Evolutionary conservation across 1,139 yeast species (phyloP), one percentile per base, ranked within the genome.

Genomic region (Yamadazyma atmosphaerica): DNA sequence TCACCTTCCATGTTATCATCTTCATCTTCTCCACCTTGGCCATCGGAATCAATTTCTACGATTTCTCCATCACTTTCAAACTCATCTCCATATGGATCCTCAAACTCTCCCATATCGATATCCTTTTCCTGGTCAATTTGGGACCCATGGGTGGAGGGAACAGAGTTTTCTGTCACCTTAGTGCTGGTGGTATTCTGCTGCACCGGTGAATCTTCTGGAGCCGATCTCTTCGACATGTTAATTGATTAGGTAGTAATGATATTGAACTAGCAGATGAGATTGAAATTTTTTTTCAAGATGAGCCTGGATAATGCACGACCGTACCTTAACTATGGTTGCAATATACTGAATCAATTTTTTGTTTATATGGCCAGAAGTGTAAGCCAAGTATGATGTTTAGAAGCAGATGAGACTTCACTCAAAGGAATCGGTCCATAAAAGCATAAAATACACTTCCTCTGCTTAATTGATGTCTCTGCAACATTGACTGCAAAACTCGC

Each of bases 11-110:
- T 72, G 34, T 58, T 67, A 33, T 63, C 77, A 21, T 66, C 79
- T 15, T 78, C 86, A 22, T 67, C 79, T 16, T 78, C 86, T 19
- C 70, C 86, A 26, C 29, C 31, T 35, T 79, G 87, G 12, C 81
- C 87, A 26, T 72, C 78, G 13, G 81, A 79, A 51, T 84, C 92
- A 24, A 86, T 65, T 59, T 85, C 89, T 36, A 87, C 84, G 59
- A 85, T 83, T 56, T 86, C 95, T 41, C 87, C 96, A 52, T 92
- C 98, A 63, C 94, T 83, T 58, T 89, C 98, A 53, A 83, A 87
- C 47, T 92, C 97, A 61, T 90, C 98, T 38, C 96, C 96, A 52
- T 87, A 88, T 25, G 95, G 89, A 61, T 87, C 97, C 62, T 89
- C 97, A 60, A 87, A 86, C 55, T 86, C 96, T 25, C 96, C 97